phyloP scores from a whole-genome alignment of 2,329 filamentous ascomycete species.

The Hymenoscyphus occultus region DNA sequence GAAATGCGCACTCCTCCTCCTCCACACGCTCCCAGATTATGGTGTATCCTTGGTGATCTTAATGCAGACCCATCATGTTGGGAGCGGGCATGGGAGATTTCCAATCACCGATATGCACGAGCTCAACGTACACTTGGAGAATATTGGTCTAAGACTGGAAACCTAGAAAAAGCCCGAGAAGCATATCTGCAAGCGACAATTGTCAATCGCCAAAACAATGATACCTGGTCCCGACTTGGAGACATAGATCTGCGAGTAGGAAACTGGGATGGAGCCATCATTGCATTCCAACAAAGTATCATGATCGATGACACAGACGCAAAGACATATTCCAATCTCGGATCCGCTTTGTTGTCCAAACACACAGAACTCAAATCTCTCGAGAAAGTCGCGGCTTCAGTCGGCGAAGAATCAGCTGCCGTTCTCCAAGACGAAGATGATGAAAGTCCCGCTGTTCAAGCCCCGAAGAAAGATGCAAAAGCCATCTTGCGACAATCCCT shows the following conservation, averaged over 20 bases:
- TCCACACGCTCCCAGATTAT: conserved; percentile 79
- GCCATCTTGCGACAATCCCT: conserved; percentile 70
- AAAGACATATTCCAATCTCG: conserved; percentile 92
- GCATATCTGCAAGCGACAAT: conserved; percentile 76
- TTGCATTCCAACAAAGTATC: conserved; percentile 81
- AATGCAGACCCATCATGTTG: conserved; percentile 74
- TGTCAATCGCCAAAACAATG: conserved; percentile 76
- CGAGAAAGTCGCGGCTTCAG: conserved; percentile 33
- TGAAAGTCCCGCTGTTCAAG: conserved; percentile 26
- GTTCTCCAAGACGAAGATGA: conserved; percentile 34
- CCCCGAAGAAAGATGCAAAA: conserved; percentile 33
- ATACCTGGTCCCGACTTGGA: conserved; percentile 86
- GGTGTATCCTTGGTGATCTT: conserved; percentile 91
- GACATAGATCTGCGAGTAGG: conserved; percentile 80
- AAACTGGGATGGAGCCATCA: conserved; percentile 73
- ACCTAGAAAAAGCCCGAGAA: conserved; percentile 67
- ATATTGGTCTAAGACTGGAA: conserved; percentile 64
- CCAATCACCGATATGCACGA: conserved; percentile 73
- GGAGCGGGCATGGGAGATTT: conserved; percentile 83
- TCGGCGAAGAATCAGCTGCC: conserved; percentile 29
- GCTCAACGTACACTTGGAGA: conserved; percentile 87
- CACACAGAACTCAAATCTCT: conserved; percentile 51
- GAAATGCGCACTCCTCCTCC: conserved; percentile 68
- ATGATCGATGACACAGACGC: conserved; percentile 85
- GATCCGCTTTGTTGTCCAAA: conserved; percentile 72